These are phyloP conservation scores for Fusarium austroafricanum DNA, from an alignment of 2,329 filamentous ascomycete species.

Conservation along the genomic window DNA sequence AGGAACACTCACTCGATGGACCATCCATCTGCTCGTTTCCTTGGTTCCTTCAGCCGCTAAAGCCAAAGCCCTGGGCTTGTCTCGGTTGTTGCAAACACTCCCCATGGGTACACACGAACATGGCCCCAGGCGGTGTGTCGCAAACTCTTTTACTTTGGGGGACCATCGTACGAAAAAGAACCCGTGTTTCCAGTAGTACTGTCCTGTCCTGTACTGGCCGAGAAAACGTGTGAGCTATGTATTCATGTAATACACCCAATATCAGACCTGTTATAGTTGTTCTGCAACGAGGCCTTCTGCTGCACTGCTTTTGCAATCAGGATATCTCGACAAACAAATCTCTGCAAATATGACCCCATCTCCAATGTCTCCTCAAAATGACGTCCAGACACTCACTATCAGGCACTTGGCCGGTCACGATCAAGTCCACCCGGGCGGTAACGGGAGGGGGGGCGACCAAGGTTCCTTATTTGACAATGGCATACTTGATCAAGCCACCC, in stretches of 20 bases:
- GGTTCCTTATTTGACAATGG: conserved; percentile 52
- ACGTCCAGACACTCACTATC: conserved; percentile 32
- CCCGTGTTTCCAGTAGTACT: conserved; percentile 36
- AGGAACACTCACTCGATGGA: conserved; percentile 20
- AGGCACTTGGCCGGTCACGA: conserved; percentile 37
- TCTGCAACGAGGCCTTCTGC: conserved; percentile 29
- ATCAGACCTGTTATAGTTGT: conserved; percentile 21
- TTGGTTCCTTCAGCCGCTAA: conserved; percentile 39
- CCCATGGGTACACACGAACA: conserved; percentile 38
- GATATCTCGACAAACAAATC: conserved; percentile 4
- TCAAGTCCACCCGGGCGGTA: conserved; percentile 39
- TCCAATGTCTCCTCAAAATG: conserved; percentile 32
- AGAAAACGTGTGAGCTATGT: conserved; percentile 32
- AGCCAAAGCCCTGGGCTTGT: conserved; percentile 16
- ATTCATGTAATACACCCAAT: conserved; percentile 26
- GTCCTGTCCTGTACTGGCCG: conserved; percentile 27
- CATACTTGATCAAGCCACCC: conserved; percentile 24
- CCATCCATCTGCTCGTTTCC: conserved; percentile 23
- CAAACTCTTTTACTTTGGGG: conserved; percentile 30
- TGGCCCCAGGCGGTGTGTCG: conserved; percentile 42
- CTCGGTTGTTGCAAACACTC: conserved; percentile 42
- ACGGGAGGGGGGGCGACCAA: conserved; percentile 44
- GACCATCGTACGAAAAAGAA: conserved; percentile 36
- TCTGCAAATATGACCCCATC: conserved; percentile 27
- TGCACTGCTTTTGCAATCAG: conserved; percentile 14